Conservation (phyloP, 2,329 filamentous ascomycete species). For the Raffaelea ambrosiae region DNA sequence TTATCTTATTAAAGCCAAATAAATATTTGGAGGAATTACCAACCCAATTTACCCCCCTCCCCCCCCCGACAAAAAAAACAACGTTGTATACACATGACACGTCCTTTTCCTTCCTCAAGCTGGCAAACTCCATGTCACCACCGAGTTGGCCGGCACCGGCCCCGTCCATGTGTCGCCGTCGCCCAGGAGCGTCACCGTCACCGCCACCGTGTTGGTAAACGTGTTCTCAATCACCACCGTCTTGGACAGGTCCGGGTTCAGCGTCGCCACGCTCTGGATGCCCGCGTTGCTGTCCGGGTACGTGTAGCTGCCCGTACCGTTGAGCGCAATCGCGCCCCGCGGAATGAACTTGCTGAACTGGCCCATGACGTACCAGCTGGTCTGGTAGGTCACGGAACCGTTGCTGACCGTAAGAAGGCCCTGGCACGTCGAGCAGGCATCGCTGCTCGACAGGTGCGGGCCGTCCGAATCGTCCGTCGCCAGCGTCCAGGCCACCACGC, state of each 20-base stretch:
- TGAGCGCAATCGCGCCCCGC: no score
- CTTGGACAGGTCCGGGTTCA: slow-evolving; percentile 36
- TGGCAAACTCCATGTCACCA: slow-evolving; percentile 31
- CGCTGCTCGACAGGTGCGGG: slow-evolving; percentile 30
- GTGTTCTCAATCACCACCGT: slow-evolving; percentile 39
- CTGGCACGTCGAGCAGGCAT: slow-evolving; percentile 30
- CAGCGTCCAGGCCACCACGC: slow-evolving; percentile 35
- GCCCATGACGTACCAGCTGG: slow-evolving; percentile 45
- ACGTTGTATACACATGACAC: no score
- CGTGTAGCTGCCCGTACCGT: slow-evolving; percentile 33
- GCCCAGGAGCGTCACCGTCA: slow-evolving; percentile 24
- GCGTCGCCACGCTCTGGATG: slow-evolving; percentile 34
- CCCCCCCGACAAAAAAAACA: no score
- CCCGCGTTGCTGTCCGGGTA: slow-evolving; percentile 26
- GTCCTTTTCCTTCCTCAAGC: neutral
- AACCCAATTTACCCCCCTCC: no score
- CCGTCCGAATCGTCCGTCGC: slow-evolving; percentile 33
- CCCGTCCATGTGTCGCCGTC: slow-evolving; percentile 29
- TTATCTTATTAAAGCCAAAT: no score
- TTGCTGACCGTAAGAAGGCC: slow-evolving; percentile 51
- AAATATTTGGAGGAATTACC: no score
- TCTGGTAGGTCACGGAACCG: slow-evolving; percentile 31
- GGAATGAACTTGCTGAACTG: slow-evolving; percentile 36
- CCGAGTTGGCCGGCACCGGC: slow-evolving; percentile 22
- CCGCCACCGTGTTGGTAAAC: slow-evolving; percentile 34